Evolutionary conservation across 2,329 filamentous ascomycete species (phyloP), one percentile per base, ranked within the genome.

Genomic region (Neobulgaria alba): DNA sequence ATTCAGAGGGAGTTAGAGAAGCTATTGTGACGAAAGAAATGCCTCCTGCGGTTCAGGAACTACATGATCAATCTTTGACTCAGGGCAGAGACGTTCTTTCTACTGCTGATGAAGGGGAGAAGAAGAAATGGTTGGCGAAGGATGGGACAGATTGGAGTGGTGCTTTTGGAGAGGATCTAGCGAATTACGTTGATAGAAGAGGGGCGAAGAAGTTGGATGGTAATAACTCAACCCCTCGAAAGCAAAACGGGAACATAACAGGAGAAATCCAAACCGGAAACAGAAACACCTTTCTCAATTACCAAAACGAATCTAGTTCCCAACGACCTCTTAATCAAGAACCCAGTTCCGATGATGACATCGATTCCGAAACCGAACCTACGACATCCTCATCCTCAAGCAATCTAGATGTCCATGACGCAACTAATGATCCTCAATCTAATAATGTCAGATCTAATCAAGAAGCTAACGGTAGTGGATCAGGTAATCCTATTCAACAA

Each of bases 91-190:
- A 95, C 51, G 74, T 95, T 3, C 73, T 95, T 5, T 82, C 84
- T 33, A 72, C 80, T 38, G 82, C 82, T 0, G 67, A 77, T 7
- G 74, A 81, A 26, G 79, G 84, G 38, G 82, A 90, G 47, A 85
- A 82, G 63, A 64, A 75, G 48, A 81, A 75, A 52, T 95, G 88
- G 86, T 69, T 94, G 7, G 69, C 78, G 35, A 85, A 81, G 59
- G 77, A 85, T 45, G 89, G 87, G 2, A 81, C 79, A 2, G 86
- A 95, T 61, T 95, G 88, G 88, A 84, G 75, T 29, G 85, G 83
- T 3, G 85, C 87, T 0, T 95, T 95, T 59, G 86, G 86, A 1
- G 64, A 85, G 43, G 84, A 93, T 48, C 86, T 86, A 0, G 69
- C 51, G 40, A 37, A 57, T 41, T 56, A 57, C 44, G 54, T 47